phyloP scores from a whole-genome alignment of 495 filamentous ascomycete species.

The Daldinia decipiens region DNA sequence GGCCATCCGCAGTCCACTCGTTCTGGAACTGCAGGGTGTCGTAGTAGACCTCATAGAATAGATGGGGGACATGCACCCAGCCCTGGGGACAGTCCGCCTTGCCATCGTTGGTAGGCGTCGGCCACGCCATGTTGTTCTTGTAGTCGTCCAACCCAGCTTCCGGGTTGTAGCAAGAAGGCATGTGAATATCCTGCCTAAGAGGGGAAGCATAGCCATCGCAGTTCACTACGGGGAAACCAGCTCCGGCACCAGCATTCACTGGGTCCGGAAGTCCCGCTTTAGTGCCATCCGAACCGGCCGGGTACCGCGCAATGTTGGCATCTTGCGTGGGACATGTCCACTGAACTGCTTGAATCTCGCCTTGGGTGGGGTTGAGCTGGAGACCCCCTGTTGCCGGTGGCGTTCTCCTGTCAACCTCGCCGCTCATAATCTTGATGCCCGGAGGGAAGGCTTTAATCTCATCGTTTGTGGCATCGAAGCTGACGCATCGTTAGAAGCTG shows the following conservation, averaged over 20 bases:
- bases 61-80: constrained; percentile 62
- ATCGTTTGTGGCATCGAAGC: constrained; percentile 65
- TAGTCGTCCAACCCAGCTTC: constrained; percentile 63
- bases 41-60: constrained; percentile 75
- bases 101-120: constrained; percentile 57
- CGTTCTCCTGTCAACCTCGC: constrained; percentile 63
- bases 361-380: constrained; percentile 53
- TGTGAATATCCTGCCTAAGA: constrained; percentile 63
- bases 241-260: constrained; percentile 56
- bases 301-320: constrained; percentile 61
- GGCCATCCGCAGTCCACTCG: constrained; percentile 62
- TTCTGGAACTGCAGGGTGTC: constrained; percentile 63
- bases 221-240: constrained; percentile 59
- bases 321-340: constrained; percentile 55
- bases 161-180: constrained; percentile 64
- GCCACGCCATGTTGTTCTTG: constrained; percentile 61
- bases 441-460: constrained; percentile 71
- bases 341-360: constrained; percentile 55
- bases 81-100: constrained; percentile 68
- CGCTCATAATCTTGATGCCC: constrained; percentile 75
- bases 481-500: constrained; percentile 47
- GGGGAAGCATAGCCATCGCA: constrained; percentile 62
- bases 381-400: constrained; percentile 42
- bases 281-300: constrained; percentile 53
- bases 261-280: constrained; percentile 58